phyloP scores from a whole-genome alignment of 169 alveolate genomes.

The Cryptosporidium xiaoi region DNA sequence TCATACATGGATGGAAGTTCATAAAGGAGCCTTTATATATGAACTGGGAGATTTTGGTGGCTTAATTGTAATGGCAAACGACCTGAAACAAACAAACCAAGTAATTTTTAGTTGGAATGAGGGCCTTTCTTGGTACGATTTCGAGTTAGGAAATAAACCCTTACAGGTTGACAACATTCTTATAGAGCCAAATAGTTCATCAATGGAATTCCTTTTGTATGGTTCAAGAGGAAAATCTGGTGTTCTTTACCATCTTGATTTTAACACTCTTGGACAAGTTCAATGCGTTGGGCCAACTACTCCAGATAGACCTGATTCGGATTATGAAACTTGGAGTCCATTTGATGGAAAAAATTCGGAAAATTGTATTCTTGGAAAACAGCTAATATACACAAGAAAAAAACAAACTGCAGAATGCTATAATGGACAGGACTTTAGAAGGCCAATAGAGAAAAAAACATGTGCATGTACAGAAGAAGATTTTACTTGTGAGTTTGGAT shows the following conservation, averaged over 20 bases:
- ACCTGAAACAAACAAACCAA: constrained; percentile 86
- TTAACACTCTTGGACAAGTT: constrained; percentile 93
- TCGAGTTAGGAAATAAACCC: constrained; percentile 87
- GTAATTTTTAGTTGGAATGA: constrained; percentile 94
- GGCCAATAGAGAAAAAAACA: constrained; percentile 87
- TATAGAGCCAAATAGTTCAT: constrained; percentile 95
- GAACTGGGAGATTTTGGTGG: constrained; percentile 99
- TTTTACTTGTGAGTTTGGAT: constrained; percentile 97
- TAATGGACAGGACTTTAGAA: constrained; percentile 95
- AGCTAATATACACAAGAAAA: constrained; percentile 93
- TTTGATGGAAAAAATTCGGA: constrained; percentile 74
- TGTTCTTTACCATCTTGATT: constrained; percentile 93
- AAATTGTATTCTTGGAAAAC: constrained; percentile 92
- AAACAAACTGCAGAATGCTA: constrained; percentile 95
- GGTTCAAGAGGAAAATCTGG: constrained; percentile 93
- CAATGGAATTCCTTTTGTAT: constrained; percentile 93
- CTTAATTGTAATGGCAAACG: constrained; percentile 96
- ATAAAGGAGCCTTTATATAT: constrained; percentile 96
- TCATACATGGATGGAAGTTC: constrained; percentile 96
- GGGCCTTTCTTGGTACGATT: constrained; percentile 97
- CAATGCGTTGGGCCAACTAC: constrained; percentile 94
- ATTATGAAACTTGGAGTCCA: constrained; percentile 95
- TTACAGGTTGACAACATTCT: constrained; percentile 93
- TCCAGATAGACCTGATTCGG: constrained; percentile 93
- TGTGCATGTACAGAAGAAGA: constrained; percentile 97